Percentiles rank a stretch among this genome's conserved stretches.
Conservation (phyloP, 2,329 filamentous ascomycete species). For the Arthroderma sp. region DNA sequence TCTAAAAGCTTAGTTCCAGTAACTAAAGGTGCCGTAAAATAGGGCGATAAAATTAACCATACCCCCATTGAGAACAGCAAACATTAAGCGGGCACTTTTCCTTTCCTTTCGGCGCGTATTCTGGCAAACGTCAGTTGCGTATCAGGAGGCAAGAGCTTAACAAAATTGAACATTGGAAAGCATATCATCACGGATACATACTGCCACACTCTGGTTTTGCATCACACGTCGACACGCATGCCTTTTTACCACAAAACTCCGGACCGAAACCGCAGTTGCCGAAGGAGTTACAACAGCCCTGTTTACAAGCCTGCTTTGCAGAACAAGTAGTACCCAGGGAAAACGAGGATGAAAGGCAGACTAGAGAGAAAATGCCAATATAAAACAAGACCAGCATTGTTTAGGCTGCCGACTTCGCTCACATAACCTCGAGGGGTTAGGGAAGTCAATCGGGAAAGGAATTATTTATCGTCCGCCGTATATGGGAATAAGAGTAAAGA, state of each 20-base stretch:
- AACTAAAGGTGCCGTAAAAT: background rate
- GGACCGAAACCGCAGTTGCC: slow-evolving; percentile 2
- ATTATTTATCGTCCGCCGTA: no score
- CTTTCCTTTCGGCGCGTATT: background rate
- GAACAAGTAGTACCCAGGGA: background rate
- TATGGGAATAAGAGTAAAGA: no score
- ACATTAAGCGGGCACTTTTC: slow-evolving; percentile 24
- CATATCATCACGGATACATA: background rate
- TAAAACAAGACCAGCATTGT: background rate
- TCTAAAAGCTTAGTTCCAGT: slow-evolving; percentile 1
- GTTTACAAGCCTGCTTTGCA: background rate
- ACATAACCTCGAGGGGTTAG: no score
- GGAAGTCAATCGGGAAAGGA: no score
- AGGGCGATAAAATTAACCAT: background rate
- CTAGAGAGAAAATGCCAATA: background rate
- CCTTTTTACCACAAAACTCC: background rate
- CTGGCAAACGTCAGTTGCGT: background rate
- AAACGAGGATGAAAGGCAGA: background rate
- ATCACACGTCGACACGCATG: slow-evolving; percentile 19
- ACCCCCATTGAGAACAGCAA: slow-evolving; percentile 23
- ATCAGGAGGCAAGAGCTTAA: background rate
- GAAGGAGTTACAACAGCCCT: background rate
- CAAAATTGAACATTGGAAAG: background rate
- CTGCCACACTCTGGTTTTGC: slow-evolving; percentile 25
- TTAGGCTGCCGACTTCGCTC: no score